Base-by-base conservation (phyloP, 2,329 filamentous ascomycete species). In the Trichophyton rubrum region DNA sequence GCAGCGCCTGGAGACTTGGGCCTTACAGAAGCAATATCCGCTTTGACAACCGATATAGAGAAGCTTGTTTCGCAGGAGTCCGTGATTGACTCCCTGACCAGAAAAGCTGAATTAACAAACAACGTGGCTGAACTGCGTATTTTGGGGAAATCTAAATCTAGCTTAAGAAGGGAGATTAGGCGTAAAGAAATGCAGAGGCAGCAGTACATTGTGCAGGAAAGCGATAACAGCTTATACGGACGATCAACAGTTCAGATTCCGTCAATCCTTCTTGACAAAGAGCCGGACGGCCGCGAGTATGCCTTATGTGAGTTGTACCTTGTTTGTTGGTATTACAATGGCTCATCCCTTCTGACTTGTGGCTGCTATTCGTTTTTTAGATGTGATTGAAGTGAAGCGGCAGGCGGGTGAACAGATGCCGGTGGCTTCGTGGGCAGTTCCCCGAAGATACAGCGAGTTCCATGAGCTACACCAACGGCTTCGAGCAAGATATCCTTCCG, bases 161-260 rank as follows among this genome's bases (percentile, higher is more conserved):
- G 93, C 72, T 77, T 99, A 61, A 88, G 95, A 68, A 82, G 93
- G 65, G 93, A 99, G 72, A 90, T 97, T 60, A 84, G 90, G 61
- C 85, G 91, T 38, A 99, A 97, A 71, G 92, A 97, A 73, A 82
- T 99, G 69, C 93, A 99, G 71, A 83, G 91, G 59, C 93, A 96
- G 72, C 95, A 99, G 71, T 99, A 99, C 67, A 89, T 95, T 53
- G 85, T 97, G 6, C 93, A 99, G 73, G 93, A 99, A 74, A 96
- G 90, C 69, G 95, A 99, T 71, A 99, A 96, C 72, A 96, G 90
- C 72, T 79, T 99, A 24, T 97, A 95, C 68, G 93, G 93, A 1
- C 88, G 92, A 17, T 92, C 93, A 1, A 89, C 85, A 0, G 85
- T 97, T 67, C 87, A 83, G 67, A 96, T 99, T 70, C 93, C 93